Percentiles rank a stretch among this genome's conserved stretches.
Evolutionary conservation across 345 rosid genomes (phyloP).

Genomic region (Gossypium sturtianum): DNA sequence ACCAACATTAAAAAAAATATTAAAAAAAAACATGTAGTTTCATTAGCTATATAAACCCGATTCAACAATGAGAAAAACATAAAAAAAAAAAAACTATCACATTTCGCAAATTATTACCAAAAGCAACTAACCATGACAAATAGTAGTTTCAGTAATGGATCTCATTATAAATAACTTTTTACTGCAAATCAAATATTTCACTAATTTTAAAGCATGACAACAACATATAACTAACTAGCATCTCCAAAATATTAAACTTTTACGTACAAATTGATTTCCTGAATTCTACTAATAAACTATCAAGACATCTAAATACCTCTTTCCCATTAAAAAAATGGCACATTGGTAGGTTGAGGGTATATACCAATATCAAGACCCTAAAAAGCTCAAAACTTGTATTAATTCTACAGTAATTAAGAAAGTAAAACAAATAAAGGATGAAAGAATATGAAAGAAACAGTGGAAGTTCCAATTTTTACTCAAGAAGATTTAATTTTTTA

Average conservation of each 20-base stretch:
- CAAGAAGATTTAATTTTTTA: too few relatives aligned
- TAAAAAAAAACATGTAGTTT: too few relatives aligned
- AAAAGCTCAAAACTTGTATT: conserved; percentile 10
- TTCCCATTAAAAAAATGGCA: conserved; percentile 48
- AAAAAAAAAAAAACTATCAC: not conserved
- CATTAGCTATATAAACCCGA: too few relatives aligned
- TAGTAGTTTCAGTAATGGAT: not conserved
- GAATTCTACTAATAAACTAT: not conserved
- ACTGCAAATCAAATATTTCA: not conserved
- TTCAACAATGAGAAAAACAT: too few relatives aligned
- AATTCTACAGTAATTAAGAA: conserved; percentile 5
- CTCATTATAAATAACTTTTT: not conserved
- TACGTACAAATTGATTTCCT: not conserved
- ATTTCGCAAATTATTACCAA: not conserved
- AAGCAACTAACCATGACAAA: not conserved
- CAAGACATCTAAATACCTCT: conserved; percentile 39
- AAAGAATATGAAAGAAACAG: conserved; percentile 7
- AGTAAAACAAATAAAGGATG: not conserved
- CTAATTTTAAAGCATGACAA: not conserved
- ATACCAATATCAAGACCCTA: conserved; percentile 59
- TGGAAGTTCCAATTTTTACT: conserved; percentile 5
- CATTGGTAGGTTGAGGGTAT: conserved; percentile 60
- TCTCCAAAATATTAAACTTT: not conserved
- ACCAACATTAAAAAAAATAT: too few relatives aligned
- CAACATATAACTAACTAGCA: not conserved